Conservation (phyloP, 345 rosid species). For the Limnanthes douglasii region DNA sequence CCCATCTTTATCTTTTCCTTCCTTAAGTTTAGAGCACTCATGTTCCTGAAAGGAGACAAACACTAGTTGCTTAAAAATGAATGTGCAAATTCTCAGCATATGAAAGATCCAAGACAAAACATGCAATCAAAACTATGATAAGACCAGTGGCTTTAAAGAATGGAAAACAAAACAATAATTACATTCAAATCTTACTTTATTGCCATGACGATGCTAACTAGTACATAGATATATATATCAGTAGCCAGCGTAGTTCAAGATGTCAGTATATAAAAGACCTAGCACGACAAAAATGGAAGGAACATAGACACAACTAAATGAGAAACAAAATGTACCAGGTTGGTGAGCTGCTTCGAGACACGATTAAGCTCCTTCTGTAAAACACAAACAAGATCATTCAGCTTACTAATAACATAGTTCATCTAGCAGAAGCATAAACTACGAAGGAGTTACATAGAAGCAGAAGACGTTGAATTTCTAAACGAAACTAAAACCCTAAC, state of each 20-base stretch:
- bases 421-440: no score
- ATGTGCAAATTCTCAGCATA: neutral
- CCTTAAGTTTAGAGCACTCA: slow-evolving; percentile 39
- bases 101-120: neutral
- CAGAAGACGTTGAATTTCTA: neutral
- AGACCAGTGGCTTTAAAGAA: neutral
- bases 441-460: slow-evolving; percentile 4
- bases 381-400: no score
- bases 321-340: slow-evolving; percentile 17
- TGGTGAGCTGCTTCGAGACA: slow-evolving; percentile 29
- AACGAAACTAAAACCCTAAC: slow-evolving; percentile 15
- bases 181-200: no score
- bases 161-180: no score
- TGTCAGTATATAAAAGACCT: no score
- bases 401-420: no score
- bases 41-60: slow-evolving; percentile 32
- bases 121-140: neutral
- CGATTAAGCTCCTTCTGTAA: slow-evolving; percentile 52
- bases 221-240: no score
- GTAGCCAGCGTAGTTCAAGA: no score
- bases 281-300: no score
- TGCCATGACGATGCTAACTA: no score
- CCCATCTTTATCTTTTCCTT: slow-evolving; percentile 21
- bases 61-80: neutral
- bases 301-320: no score